phyloP scores from a whole-genome alignment of 345 rosid species.

The Citrus medica region DNA sequence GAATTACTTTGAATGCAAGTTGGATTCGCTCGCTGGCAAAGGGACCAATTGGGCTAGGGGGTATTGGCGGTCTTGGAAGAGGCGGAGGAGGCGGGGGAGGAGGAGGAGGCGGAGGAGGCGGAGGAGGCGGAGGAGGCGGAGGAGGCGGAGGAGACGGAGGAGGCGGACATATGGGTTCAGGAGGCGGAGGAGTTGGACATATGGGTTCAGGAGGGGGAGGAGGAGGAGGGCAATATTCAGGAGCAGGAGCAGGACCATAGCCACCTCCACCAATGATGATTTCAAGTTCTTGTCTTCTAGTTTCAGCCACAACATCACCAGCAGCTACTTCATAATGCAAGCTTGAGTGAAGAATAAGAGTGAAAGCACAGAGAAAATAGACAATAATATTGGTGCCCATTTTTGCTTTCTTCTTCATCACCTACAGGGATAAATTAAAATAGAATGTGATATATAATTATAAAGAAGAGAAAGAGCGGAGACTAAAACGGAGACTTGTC shows the following conservation, averaged over 20 bases:
- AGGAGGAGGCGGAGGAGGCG: fast-evolving
- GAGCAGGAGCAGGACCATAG: conserved; percentile 12
- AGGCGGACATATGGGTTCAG: not conserved
- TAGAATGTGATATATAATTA: not conserved
- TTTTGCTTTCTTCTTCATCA: not conserved
- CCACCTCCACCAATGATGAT: conserved; percentile 17
- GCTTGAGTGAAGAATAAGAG: not conserved
- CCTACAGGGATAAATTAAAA: not conserved
- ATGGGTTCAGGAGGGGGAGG: conserved; percentile 5
- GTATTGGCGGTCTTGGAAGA: fast-evolving
- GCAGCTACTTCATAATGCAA: not conserved
- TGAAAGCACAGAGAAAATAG: not conserved
- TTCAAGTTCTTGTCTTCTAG: conserved; percentile 23
- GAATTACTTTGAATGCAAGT: conserved; percentile 21
- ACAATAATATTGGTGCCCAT: conserved; percentile 15
- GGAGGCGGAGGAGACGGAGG: fast-evolving
- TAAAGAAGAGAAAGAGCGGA: not conserved
- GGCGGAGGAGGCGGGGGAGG: not conserved
- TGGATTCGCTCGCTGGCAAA: not conserved
- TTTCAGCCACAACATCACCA: not conserved
- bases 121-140: not conserved
- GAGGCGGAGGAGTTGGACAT: not conserved
- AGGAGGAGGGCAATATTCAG: conserved; percentile 1
- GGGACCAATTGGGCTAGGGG: not conserved
- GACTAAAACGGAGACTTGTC: not conserved